These are phyloP conservation scores for Chalara sp. DNA, from an alignment of 2,329 filamentous ascomycete genomes.

Conservation along the genomic window DNA sequence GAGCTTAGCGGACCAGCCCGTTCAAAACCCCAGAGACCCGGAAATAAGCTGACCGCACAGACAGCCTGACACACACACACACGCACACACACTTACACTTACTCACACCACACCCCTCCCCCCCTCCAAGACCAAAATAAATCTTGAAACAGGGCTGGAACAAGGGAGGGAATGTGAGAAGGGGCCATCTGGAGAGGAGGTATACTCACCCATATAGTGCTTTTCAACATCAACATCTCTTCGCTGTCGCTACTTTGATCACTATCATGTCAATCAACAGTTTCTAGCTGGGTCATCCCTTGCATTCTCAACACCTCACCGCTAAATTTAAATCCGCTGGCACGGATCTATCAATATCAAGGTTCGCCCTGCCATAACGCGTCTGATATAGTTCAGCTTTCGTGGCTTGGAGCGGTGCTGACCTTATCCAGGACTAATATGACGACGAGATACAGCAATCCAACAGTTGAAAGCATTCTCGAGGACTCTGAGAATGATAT, in stretches of 20 bases:
- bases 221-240: no score
- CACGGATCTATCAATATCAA: slow-evolving; percentile 3
- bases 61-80: background rate
- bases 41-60: background rate
- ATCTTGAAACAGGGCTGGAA: slow-evolving; percentile 17
- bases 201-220: no score
- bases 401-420: background rate
- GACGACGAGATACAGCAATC: slow-evolving; percentile 20
- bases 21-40: no score
- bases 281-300: no score
- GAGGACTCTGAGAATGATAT: slow-evolving; percentile 22
- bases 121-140: background rate
- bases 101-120: background rate
- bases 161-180: slow-evolving; percentile 1
- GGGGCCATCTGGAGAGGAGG: background rate
- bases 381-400: slow-evolving; percentile 12
- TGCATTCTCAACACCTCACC: no score
- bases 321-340: background rate
- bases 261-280: no score
- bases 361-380: slow-evolving; percentile 13
- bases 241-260: no score
- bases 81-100: background rate
- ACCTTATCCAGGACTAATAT: slow-evolving; percentile 10
- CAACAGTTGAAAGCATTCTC: slow-evolving; percentile 21
- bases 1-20: no score